These are phyloP conservation scores for Heliamphora pulchella DNA, from an alignment of 179 eudicot genomes.

Conservation along the genomic window DNA sequence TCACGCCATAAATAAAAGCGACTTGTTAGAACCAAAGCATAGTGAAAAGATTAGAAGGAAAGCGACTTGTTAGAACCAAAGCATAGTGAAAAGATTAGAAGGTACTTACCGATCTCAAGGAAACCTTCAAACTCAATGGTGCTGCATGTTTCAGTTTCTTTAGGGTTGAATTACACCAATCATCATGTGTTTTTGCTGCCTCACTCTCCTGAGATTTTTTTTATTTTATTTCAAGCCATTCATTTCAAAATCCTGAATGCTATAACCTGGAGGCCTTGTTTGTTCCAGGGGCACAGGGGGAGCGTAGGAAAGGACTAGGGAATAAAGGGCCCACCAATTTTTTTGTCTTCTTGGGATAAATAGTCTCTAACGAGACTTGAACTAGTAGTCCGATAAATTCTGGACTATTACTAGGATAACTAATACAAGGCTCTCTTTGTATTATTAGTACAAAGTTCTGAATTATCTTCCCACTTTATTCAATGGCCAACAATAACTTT, in stretches of 20 bases:
- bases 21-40: not conserved
- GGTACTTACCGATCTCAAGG: conserved; percentile 73
- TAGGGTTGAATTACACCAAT: conserved; percentile 62
- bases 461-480: no score
- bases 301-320: no score
- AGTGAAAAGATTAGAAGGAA: no score
- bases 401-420: no score
- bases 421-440: no score
- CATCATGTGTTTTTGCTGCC: conserved; percentile 58
- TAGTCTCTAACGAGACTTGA: no score
- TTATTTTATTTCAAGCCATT: not conserved
- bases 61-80: not conserved
- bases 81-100: conserved; percentile 1
- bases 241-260: not conserved
- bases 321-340: no score
- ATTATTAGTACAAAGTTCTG: no score
- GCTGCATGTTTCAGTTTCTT: conserved; percentile 59
- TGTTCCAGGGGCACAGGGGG: no score
- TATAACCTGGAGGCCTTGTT: not conserved
- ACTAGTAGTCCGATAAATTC: no score
- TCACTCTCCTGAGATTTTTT: conserved; percentile 55
- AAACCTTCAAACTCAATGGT: conserved; percentile 88
- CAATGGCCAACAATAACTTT: no score
- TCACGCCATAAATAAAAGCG: not conserved
- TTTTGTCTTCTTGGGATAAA: no score